These are phyloP conservation scores for Pythium monospermum DNA, from an alignment of 352 stramenopile genomes.

Conservation along the genomic window DNA sequence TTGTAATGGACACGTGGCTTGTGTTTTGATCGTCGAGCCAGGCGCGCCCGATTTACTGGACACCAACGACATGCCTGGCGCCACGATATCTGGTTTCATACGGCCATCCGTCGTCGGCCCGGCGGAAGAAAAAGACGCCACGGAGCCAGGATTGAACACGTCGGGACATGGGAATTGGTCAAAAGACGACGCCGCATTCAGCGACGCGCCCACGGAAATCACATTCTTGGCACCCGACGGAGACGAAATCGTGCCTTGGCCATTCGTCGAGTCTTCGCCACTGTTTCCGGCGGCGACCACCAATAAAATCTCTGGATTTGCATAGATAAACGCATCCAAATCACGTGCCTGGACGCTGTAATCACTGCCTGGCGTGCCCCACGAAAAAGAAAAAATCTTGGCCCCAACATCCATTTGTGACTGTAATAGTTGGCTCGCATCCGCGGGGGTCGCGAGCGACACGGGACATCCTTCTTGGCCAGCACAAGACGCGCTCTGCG, in stretches of 20 bases:
- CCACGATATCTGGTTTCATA: constrained; percentile 86
- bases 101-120: constrained; percentile 78
- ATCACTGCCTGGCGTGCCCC: constrained; percentile 69
- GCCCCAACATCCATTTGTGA: constrained; percentile 67
- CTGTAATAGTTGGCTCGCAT: constrained; percentile 54
- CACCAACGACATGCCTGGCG: constrained; percentile 73
- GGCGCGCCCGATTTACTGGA: constrained; percentile 65
- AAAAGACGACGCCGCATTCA: constrained; percentile 58
- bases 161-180: constrained; percentile 36
- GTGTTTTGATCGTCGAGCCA: constrained; percentile 48
- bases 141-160: constrained; percentile 66
- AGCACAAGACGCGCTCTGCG: constrained; percentile 40
- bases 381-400: constrained; percentile 83
- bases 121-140: constrained; percentile 80
- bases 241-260: constrained; percentile 70
- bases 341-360: constrained; percentile 75
- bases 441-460: constrained; percentile 49
- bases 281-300: constrained; percentile 89
- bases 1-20: constrained; percentile 61
- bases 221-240: constrained; percentile 82
- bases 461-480: constrained; percentile 49
- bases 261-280: constrained; percentile 52
- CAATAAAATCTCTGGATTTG: constrained; percentile 81
- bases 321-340: constrained; percentile 76
- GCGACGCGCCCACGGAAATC: constrained; percentile 74